Conservation (phyloP, 2,329 filamentous ascomycete species). For the Laburnicola sp. region DNA sequence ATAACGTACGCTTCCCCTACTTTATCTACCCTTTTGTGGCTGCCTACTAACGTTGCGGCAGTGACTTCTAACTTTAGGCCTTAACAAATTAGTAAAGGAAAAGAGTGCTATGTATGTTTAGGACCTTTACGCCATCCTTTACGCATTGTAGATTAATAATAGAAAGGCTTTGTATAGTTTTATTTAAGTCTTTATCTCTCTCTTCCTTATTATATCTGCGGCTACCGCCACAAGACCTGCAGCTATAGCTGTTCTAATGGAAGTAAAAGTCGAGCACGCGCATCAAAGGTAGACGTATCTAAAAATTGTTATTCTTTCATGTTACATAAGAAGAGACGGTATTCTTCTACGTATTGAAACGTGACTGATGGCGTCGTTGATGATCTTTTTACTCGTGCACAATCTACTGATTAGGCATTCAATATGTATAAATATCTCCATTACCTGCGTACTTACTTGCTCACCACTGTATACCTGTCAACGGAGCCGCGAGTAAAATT, state of each 20-base stretch:
- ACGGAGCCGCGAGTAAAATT: no score
- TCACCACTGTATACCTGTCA: no score
- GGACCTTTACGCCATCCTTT: conserved; percentile 25
- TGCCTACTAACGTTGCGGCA: conserved; percentile 15
- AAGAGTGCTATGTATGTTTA: conserved; percentile 29
- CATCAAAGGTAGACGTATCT: no score
- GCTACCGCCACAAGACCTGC: conserved; percentile 21
- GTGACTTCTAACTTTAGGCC: conserved; percentile 21
- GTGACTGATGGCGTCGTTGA: no score
- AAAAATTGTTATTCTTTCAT: no score
- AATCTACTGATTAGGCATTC: no score
- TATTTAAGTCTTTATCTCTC: conserved; percentile 21
- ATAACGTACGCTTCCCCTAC: conserved; percentile 17
- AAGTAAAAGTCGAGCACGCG: no score
- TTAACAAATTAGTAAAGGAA: conserved; percentile 23
- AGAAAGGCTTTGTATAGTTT: conserved; percentile 22
- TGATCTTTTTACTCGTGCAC: no score
- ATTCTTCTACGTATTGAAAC: no score
- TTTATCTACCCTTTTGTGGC: not conserved
- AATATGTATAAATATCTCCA: no score
- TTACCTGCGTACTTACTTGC: no score
- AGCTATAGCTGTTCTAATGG: conserved; percentile 7
- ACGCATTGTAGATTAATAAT: conserved; percentile 22
- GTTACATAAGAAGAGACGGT: no score
- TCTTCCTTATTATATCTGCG: conserved; percentile 27